Percentiles rank a stretch among this genome's conserved stretches.
Evolutionary conservation across 129 eudicot species (phyloP).

Genomic region (Sambucus nigra): DNA sequence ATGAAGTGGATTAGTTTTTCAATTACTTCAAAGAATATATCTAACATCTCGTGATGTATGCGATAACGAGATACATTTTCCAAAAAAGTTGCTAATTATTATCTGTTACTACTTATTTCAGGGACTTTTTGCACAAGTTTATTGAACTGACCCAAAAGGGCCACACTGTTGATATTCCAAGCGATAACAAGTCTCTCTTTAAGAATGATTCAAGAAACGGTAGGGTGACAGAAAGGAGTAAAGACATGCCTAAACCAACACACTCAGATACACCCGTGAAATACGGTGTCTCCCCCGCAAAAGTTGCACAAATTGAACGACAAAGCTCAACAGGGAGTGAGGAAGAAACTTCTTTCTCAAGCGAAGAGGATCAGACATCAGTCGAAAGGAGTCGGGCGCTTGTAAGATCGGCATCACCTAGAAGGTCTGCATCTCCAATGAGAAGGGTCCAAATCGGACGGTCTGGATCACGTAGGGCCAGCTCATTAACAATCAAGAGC

Average conservation of each 20-base stretch:
- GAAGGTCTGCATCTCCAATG: constrained; percentile 98
- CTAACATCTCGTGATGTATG: too few relatives aligned
- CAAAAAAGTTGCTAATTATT: not conserved
- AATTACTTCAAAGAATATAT: not conserved
- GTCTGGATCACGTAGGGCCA: constrained; percentile 84
- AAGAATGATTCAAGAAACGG: constrained; percentile 17
- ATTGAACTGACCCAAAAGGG: constrained; percentile 29
- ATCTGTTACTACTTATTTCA: constrained; percentile 24
- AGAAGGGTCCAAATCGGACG: constrained; percentile 83
- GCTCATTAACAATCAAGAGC: constrained; percentile 72
- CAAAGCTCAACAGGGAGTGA: constrained; percentile 56
- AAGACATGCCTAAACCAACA: constrained; percentile 11
- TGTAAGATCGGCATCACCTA: constrained; percentile 65
- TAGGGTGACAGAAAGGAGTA: constrained; percentile 11
- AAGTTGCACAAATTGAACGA: constrained; percentile 62
- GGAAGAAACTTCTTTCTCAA: constrained; percentile 48
- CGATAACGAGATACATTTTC: not conserved
- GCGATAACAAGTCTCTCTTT: constrained; percentile 8
- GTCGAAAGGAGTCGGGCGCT: constrained; percentile 67
- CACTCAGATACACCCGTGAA: constrained; percentile 44
- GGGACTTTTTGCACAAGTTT: constrained; percentile 45
- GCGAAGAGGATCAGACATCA: constrained; percentile 63
- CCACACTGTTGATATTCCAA: constrained; percentile 7
- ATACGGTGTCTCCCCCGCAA: constrained; percentile 57
- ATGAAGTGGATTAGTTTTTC: constrained; percentile 3